Evolutionary conservation across 75 land plant genomes (phyloP).

Genomic region (Cryptomeria japonica): DNA sequence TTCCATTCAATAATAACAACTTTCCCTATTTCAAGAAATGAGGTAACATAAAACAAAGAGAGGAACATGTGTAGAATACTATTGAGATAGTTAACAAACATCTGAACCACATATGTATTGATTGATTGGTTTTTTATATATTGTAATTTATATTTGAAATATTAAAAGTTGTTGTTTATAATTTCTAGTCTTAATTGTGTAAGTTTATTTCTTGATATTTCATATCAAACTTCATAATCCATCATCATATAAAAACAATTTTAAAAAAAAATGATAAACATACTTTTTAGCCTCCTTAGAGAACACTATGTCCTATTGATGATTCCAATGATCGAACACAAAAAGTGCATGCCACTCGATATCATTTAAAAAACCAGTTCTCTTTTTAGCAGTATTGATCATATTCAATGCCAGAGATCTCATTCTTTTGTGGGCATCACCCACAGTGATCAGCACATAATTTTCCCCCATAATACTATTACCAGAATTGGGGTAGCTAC

Average conservation of each 20-base stretch:
- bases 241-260: too few relatives aligned
- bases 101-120: too few relatives aligned
- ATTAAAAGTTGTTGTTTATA: not conserved
- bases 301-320: not conserved
- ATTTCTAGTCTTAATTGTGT: too few relatives aligned
- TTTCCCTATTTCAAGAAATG: too few relatives aligned
- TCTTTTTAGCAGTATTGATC: slow-evolving; percentile 19
- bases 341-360: slow-evolving; percentile 23
- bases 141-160: not conserved
- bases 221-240: too few relatives aligned
- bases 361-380: slow-evolving; percentile 16
- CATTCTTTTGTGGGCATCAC: slow-evolving; percentile 36
- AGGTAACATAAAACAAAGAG: too few relatives aligned
- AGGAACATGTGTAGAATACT: too few relatives aligned
- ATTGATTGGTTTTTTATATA: too few relatives aligned
- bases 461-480: slow-evolving; percentile 30
- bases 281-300: slow-evolving; percentile 35
- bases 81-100: too few relatives aligned
- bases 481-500: slow-evolving; percentile 41
- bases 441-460: slow-evolving; percentile 37
- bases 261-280: too few relatives aligned
- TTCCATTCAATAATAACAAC: too few relatives aligned
- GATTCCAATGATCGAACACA: slow-evolving; percentile 25
- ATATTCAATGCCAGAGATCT: slow-evolving; percentile 21
- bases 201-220: too few relatives aligned